Evolutionary conservation across 108 stramenopile species (phyloP).

Genomic region (Parietichytrium sp.): DNA sequence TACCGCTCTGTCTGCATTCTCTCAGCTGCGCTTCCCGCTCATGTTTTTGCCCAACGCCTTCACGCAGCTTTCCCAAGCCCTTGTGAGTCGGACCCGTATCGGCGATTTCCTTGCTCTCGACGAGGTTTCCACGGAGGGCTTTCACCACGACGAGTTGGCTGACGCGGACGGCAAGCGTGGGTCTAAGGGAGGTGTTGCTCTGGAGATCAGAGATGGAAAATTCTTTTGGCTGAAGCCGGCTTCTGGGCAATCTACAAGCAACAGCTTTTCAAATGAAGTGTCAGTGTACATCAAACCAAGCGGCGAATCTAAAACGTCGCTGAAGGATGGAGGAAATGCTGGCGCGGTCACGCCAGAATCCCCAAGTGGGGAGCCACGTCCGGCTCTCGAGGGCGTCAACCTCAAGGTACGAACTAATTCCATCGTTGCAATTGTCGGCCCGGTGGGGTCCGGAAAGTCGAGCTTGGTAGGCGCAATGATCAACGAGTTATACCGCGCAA

Average conservation of each 20-base stretch:
- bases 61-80: conserved; percentile 12
- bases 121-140: no score
- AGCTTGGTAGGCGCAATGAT: conserved; percentile 74
- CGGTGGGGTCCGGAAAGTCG: conserved; percentile 81
- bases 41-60: conserved; percentile 50
- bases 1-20: conserved; percentile 50
- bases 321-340: background rate
- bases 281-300: no score
- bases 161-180: no score
- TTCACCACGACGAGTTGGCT: no score
- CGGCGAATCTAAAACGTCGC: background rate
- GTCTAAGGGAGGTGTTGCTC: no score
- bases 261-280: no score
- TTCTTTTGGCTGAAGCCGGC: background rate
- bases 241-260: no score
- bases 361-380: no score
- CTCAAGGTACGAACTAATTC: background rate
- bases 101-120: conserved; percentile 42
- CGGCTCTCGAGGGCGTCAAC: background rate
- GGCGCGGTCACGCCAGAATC: no score
- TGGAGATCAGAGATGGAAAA: background rate
- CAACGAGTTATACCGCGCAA: conserved; percentile 69
- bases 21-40: conserved; percentile 53
- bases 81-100: conserved; percentile 47
- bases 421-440: conserved; percentile 68